phyloP scores from a whole-genome alignment of 1,284 basidiomycete genomes.

The Irpex sp. region DNA sequence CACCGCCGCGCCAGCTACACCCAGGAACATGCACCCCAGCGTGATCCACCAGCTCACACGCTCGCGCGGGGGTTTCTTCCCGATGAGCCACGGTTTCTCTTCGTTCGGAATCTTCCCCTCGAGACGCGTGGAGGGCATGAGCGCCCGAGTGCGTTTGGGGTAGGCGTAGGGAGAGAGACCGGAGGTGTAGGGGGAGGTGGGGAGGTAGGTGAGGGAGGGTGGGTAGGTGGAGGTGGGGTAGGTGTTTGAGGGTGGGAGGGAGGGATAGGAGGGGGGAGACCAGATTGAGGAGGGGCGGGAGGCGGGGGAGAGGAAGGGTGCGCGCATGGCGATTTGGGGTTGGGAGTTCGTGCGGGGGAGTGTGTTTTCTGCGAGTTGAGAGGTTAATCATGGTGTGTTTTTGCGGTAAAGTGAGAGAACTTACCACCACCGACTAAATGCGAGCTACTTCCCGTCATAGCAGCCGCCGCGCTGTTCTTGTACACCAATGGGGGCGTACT shows the following conservation, averaged over 20 bases:
- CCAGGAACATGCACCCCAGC: slow-evolving; percentile 40
- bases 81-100: slow-evolving; percentile 63
- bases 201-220: slow-evolving; percentile 27
- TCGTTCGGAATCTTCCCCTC: slow-evolving; percentile 40
- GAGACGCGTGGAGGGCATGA: slow-evolving; percentile 46
- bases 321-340: slow-evolving; percentile 49
- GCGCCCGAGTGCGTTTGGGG: slow-evolving; percentile 37
- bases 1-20: slow-evolving; percentile 41
- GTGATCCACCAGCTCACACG: slow-evolving; percentile 59
- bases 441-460: slow-evolving; percentile 20
- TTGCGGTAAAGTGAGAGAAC: background rate
- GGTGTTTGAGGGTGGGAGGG: slow-evolving; percentile 15
- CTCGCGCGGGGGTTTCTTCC: slow-evolving; percentile 43
- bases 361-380: slow-evolving; percentile 20
- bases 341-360: slow-evolving; percentile 35
- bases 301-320: slow-evolving; percentile 65
- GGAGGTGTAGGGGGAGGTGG: slow-evolving; percentile 28
- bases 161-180: slow-evolving; percentile 18
- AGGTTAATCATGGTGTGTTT: background rate
- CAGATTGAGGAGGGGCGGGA: slow-evolving; percentile 61
- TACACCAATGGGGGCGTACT: slow-evolving; percentile 32
- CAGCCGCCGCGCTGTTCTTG: slow-evolving; percentile 43
- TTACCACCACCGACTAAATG: slow-evolving; percentile 18
- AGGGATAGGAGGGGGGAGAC: slow-evolving; percentile 48
- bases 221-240: slow-evolving; percentile 27